Evolutionary conservation across 2,329 filamentous ascomycete species (phyloP).

Genomic region (Aspergillus tamarii): DNA sequence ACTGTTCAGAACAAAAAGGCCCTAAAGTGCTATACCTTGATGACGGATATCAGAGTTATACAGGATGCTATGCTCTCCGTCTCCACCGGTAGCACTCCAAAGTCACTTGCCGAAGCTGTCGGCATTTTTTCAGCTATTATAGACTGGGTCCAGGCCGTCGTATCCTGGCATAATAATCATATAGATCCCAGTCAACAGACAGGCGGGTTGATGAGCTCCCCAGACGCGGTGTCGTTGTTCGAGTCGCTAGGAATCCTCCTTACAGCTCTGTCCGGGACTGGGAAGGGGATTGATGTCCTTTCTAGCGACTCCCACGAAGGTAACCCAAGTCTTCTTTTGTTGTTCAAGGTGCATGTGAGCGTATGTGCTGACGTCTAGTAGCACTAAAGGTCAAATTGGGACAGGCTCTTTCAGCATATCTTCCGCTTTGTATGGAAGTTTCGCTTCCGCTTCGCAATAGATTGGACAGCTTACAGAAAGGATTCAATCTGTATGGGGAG

Average conservation of each 20-base stretch:
- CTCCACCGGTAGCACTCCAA: conserved; percentile 38
- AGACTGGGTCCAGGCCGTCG: conserved; percentile 44
- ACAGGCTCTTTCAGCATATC: conserved; percentile 43
- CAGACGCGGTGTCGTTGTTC: conserved; percentile 45
- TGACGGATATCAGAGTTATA: conserved; percentile 47
- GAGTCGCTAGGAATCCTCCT: conserved; percentile 47
- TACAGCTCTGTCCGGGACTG: conserved; percentile 41
- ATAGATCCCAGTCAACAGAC: conserved; percentile 30
- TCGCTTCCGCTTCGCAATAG: conserved; percentile 44
- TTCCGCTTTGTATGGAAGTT: conserved; percentile 44
- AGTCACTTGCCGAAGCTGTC: conserved; percentile 33
- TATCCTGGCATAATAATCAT: conserved; percentile 37
- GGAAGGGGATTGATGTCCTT: conserved; percentile 40
- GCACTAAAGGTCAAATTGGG: conserved; percentile 42
- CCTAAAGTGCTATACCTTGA: conserved; percentile 35
- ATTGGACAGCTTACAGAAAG: conserved; percentile 45
- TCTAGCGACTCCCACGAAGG: conserved; percentile 39
- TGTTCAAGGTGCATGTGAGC: not conserved
- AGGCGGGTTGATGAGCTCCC: conserved; percentile 36
- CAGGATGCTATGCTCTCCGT: conserved; percentile 46
- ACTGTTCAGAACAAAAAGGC: conserved; percentile 16
- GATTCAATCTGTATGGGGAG: conserved; percentile 46
- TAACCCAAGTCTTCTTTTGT: conserved; percentile 21
- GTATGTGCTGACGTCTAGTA: conserved; percentile 21
- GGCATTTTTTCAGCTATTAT: conserved; percentile 37